Conservation (phyloP, 1,139 yeast species). For the Kurtzmaniella natalensis region DNA sequence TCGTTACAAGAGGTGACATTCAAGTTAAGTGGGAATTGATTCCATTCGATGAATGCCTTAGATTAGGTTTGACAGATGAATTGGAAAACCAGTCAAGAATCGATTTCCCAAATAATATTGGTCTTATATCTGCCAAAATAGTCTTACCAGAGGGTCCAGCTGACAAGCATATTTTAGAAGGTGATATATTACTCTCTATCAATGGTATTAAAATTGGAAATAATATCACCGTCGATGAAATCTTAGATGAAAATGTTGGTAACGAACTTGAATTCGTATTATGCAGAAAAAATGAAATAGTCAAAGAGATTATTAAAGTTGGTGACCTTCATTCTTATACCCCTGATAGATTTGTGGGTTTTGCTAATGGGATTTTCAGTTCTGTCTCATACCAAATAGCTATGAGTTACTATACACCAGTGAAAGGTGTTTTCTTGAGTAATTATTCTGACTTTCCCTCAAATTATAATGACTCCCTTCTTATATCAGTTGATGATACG, state of each 20-base stretch:
- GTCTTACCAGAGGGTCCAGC: slow-evolving; percentile 89
- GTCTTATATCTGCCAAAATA: slow-evolving; percentile 79
- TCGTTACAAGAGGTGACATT: slow-evolving; percentile 76
- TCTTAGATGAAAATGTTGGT: slow-evolving; percentile 71
- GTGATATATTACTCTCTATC: slow-evolving; percentile 76
- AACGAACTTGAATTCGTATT: slow-evolving; percentile 52
- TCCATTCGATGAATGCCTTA: slow-evolving; percentile 87
- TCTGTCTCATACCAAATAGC: slow-evolving; percentile 87
- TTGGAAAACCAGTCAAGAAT: slow-evolving; percentile 69
- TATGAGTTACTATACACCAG: slow-evolving; percentile 77
- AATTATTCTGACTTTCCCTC: no score
- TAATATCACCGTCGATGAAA: slow-evolving; percentile 79
- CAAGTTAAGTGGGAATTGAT: slow-evolving; percentile 87
- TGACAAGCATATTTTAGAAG: slow-evolving; percentile 68
- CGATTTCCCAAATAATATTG: slow-evolving; percentile 70
- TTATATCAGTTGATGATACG: slow-evolving; percentile 72
- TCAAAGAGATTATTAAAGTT: slow-evolving; percentile 44
- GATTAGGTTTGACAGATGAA: slow-evolving; percentile 76
- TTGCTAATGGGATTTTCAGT: slow-evolving; percentile 84
- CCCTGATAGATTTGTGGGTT: slow-evolving; percentile 76
- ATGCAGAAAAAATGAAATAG: slow-evolving; percentile 62
- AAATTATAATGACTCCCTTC: no score
- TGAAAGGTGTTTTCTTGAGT: slow-evolving; percentile 58
- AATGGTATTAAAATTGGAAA: slow-evolving; percentile 63
- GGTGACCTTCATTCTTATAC: slow-evolving; percentile 80